Evolutionary conservation across 179 eudicot species (phyloP).

Genomic region (Sideroxylon spinosum): DNA sequence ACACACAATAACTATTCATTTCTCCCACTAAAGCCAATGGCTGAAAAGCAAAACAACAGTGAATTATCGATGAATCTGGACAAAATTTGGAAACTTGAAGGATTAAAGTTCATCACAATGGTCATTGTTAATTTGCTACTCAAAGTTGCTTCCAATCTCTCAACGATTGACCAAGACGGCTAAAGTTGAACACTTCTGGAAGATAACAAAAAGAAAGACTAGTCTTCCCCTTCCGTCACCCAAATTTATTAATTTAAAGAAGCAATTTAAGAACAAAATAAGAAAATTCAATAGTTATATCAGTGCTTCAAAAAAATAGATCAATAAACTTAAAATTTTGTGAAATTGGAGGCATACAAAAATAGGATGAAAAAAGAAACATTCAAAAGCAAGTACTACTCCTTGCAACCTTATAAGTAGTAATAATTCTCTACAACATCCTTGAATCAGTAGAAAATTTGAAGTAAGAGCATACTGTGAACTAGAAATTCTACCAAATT

Average conservation of each 20-base stretch:
- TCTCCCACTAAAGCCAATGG: constrained; percentile 6
- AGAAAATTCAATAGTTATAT: neutral
- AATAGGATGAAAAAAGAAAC: neutral
- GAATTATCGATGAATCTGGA: neutral
- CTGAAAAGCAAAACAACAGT: neutral
- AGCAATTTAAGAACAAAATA: no score
- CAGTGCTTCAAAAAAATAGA: neutral
- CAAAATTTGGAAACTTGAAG: neutral
- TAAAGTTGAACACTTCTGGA: neutral
- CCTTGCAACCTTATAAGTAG: neutral
- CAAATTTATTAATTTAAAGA: no score
- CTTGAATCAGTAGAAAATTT: neutral
- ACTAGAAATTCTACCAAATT: neutral
- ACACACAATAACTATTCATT: neutral
- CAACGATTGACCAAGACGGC: neutral
- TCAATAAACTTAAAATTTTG: constrained; percentile 21
- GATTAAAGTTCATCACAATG: neutral
- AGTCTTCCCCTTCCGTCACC: no score
- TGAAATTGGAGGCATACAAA: constrained; percentile 1
- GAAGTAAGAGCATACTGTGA: neutral
- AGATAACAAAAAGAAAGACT: neutral
- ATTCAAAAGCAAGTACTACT: neutral
- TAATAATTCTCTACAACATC: neutral
- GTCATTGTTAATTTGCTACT: neutral
- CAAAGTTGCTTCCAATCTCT: neutral